Evolutionary conservation across 2,329 filamentous ascomycete species (phyloP).

Genomic region (Paramyrothecium sp.): DNA sequence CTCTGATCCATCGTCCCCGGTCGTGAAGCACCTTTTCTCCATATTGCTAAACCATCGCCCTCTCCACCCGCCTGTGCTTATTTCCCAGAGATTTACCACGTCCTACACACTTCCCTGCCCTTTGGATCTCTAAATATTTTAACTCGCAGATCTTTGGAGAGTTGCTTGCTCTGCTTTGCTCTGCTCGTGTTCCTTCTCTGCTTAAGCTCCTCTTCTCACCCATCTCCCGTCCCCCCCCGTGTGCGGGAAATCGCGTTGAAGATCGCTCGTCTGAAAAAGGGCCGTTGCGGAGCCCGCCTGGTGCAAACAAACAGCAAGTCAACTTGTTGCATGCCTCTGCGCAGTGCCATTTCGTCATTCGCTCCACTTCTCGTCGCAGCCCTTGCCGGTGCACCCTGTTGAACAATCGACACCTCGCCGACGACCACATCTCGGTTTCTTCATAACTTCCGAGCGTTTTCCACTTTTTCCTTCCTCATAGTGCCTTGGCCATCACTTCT

Average conservation of each 20-base stretch:
- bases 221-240: background rate
- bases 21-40: background rate
- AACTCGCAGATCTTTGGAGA: too few species aligned
- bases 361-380: background rate
- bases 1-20: too few species aligned
- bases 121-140: too few species aligned
- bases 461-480: background rate
- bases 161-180: background rate
- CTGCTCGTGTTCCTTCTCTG: background rate
- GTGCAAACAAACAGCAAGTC: background rate
- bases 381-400: background rate
- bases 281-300: background rate
- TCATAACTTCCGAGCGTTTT: background rate
- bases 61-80: too few species aligned
- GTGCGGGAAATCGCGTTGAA: background rate
- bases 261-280: background rate
- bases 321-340: background rate
- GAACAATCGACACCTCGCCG: constrained; percentile 7
- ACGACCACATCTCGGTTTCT: too few species aligned
- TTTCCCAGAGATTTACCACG: too few species aligned
- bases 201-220: background rate
- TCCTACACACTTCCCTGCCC: too few species aligned
- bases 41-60: background rate
- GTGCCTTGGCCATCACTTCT: background rate
- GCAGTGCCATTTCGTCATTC: constrained; percentile 2